These are phyloP conservation scores for Colletotrichum sp. DNA, from an alignment of 2,329 filamentous ascomycete species.

Conservation along the genomic window DNA sequence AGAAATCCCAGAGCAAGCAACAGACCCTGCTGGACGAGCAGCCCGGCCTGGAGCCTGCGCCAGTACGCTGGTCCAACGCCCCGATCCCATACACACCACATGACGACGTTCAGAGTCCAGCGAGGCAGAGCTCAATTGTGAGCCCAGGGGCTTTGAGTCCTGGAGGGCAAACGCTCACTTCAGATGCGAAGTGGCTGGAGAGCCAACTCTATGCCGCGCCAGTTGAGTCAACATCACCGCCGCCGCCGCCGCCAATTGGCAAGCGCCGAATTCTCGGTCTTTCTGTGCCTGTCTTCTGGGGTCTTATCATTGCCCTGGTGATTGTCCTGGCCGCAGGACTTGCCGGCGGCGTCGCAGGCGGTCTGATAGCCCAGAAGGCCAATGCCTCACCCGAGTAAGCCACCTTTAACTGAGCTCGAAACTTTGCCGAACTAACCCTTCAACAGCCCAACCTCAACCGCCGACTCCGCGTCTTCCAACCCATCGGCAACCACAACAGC, in stretches of 20 bases:
- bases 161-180: neutral
- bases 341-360: conserved; percentile 23
- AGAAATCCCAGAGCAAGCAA: neutral
- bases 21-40: neutral
- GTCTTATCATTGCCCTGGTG: conserved; percentile 13
- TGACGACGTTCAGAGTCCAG: neutral
- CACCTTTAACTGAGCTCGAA: neutral
- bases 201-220: neutral
- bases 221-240: neutral
- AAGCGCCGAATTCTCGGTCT: conserved; percentile 21
- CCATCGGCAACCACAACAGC: neutral
- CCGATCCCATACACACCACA: neutral
- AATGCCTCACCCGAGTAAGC: neutral
- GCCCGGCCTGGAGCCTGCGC: neutral
- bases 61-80: neutral
- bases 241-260: neutral
- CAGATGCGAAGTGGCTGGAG: neutral
- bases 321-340: conserved; percentile 21
- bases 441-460: neutral
- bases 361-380: conserved; percentile 17
- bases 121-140: neutral
- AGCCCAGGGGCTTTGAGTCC: neutral
- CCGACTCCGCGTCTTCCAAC: neutral
- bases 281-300: conserved; percentile 23
- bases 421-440: neutral